A percentile compares a stretch with the other conserved stretches of the same genome.
Evolutionary conservation across 2,329 filamentous ascomycete genomes (phyloP).

Genomic region (Xylaria sp.): DNA sequence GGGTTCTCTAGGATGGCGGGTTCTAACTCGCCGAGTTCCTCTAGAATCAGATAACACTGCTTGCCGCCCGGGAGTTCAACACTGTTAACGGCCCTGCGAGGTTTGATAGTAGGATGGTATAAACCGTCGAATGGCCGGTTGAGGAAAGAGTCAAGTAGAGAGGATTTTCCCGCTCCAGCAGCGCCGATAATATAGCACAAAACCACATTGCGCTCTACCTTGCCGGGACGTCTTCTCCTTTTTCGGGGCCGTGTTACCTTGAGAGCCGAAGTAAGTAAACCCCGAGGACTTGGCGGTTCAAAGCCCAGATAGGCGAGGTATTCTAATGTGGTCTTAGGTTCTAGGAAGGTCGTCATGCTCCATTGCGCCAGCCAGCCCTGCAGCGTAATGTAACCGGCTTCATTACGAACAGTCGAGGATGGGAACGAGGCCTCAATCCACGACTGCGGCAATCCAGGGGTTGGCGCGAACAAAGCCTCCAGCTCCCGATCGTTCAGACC

Average conservation of each 20-base stretch:
- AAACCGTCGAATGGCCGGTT: conserved; percentile 77
- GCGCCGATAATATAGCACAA: conserved; percentile 88
- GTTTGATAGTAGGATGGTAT: conserved; percentile 92
- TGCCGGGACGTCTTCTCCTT: conserved; percentile 70
- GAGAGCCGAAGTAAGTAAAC: conserved; percentile 73
- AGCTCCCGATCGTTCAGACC: conserved; percentile 84
- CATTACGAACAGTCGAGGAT: conserved; percentile 88
- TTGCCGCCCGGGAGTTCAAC: conserved; percentile 94
- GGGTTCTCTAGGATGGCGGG: conserved; percentile 90
- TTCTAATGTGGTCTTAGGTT: conserved; percentile 89
- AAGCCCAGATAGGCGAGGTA: conserved; percentile 96
- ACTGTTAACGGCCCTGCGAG: conserved; percentile 87
- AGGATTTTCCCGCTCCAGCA: conserved; percentile 81
- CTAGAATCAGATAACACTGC: conserved; percentile 92
- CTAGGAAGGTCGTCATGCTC: conserved; percentile 99
- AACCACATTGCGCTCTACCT: conserved; percentile 91
- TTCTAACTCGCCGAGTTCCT: conserved; percentile 93
- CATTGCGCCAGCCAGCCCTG: conserved; percentile 98
- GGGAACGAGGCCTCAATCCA: conserved; percentile 90
- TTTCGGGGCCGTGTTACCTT: conserved; percentile 93
- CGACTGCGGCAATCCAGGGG: conserved; percentile 77
- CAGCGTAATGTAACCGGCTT: conserved; percentile 89
- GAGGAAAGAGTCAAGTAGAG: conserved; percentile 84
- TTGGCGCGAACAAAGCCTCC: conserved; percentile 82
- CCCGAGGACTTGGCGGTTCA: conserved; percentile 70